phyloP scores from a whole-genome alignment of 1,284 basidiomycete species.

The Veloporphyrellus conicus region DNA sequence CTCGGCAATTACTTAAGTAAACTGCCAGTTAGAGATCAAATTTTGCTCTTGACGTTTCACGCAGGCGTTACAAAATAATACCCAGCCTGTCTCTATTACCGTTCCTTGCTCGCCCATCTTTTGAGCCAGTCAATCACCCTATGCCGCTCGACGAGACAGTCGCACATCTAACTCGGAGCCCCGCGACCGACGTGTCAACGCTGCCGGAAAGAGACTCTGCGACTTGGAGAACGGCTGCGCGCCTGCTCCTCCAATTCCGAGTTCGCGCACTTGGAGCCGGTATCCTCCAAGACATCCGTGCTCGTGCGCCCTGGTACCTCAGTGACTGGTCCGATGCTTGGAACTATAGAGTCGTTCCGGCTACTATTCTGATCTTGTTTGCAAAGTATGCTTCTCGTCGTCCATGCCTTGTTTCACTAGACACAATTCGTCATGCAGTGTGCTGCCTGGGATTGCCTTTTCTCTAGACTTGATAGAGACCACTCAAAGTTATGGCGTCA shows the following conservation, averaged over 20 bases:
- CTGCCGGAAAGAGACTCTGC: neutral
- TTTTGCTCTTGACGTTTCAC: too few species aligned
- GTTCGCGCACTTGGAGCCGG: constrained; percentile 53
- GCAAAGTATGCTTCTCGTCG: constrained; percentile 55
- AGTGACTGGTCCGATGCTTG: constrained; percentile 87
- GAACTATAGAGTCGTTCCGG: constrained; percentile 80
- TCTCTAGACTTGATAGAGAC: constrained; percentile 92
- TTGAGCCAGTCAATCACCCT: too few species aligned
- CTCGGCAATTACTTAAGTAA: too few species aligned
- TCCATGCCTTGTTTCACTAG: neutral
- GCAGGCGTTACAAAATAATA: too few species aligned
- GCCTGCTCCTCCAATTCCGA: constrained; percentile 3
- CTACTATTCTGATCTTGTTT: constrained; percentile 74
- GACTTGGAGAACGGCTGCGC: constrained; percentile 1
- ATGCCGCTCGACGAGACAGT: neutral
- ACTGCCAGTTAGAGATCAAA: too few species aligned
- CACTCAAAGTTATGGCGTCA: constrained; percentile 83
- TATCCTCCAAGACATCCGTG: constrained; percentile 72
- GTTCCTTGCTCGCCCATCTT: too few species aligned
- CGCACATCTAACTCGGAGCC: neutral
- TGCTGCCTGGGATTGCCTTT: constrained; percentile 89
- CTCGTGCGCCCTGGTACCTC: constrained; percentile 75
- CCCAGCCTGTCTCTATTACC: too few species aligned
- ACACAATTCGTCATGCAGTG: constrained; percentile 37
- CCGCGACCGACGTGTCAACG: neutral